Base-by-base conservation (phyloP, 345 rosid species). In the Hypericum perforatum region DNA sequence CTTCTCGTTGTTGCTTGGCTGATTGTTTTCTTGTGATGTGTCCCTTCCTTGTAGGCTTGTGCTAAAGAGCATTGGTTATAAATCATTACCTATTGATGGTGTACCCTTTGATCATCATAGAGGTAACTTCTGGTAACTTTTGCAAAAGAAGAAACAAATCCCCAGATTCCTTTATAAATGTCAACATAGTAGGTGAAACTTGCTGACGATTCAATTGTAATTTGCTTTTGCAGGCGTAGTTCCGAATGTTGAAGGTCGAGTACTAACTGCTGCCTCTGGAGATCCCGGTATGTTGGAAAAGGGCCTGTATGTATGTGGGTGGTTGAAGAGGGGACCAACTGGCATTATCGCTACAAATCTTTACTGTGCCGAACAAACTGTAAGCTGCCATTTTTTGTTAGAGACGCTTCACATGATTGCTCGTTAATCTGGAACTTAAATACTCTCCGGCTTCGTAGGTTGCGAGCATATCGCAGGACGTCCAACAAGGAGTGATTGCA, bases 281-380 rank as follows among this genome's bases (percentile, higher is more conserved):
- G 77, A 69, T 61, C 43, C 70, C 29, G 51, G 74, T 38, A 43
- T 16, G 64, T 53, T 63, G 8, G 94, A 81, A 64, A 68, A 56
- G 2, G 95, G 98, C n/a, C 69, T 85, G 68, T 88, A 92, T 32
- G 98, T 83, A 12, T 83, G 95, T 54, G 98, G 94, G 45, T 92
- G 98, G 97, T 76, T 92, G 53, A 92, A 85, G 76, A 78, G 97
- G 71, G 97, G 95, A 64, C 94, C 97, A 45, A 83, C 83, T 1
- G 95, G 97, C 61, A 88, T 92, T 50, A 78, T 88, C 46, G 95
- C 71, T 47, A 88, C 97, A 54, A 85, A 92, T 75, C 96, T 80
- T 15, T 78, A 80, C 67, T 88, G 98, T 56, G 87, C 97, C 0
- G 94, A 88, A 60, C 94, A 85, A 83, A 88, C 94, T 14, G 96